Conservation (phyloP, 768 basidiomycete genomes). For the Lactarius vividus region DNA sequence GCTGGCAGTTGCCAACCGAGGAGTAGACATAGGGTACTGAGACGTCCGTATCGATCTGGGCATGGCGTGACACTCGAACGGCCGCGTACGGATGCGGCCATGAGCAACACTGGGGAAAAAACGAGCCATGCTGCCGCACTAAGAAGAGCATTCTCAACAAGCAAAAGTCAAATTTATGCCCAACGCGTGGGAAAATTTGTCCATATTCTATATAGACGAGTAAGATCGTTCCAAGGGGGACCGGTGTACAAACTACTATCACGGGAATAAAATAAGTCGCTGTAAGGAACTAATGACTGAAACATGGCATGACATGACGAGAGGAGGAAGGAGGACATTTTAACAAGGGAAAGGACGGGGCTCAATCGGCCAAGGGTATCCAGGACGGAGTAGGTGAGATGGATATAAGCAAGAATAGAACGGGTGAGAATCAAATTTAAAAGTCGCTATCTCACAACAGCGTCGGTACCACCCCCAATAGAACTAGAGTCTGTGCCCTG, state of each 20-base stretch:
- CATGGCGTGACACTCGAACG: slow-evolving; percentile 91
- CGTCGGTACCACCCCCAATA: slow-evolving; percentile 4
- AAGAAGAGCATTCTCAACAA: slow-evolving; percentile 30
- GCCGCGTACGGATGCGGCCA: slow-evolving; percentile 61
- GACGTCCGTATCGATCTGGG: slow-evolving; percentile 69
- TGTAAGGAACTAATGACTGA: slow-evolving; percentile 8
- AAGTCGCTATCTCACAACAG: slow-evolving; percentile 2
- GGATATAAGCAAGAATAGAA: slow-evolving; percentile 12
- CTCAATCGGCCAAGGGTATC: slow-evolving; percentile 19
- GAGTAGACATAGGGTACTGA: slow-evolving; percentile 70
- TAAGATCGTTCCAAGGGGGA: neutral
- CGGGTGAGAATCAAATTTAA: neutral
- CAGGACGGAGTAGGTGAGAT: slow-evolving; percentile 5
- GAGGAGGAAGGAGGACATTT: neutral
- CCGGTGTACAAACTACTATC: slow-evolving; percentile 20
- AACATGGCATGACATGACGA: slow-evolving; percentile 18
- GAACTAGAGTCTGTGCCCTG: slow-evolving; percentile 78
- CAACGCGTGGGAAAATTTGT: slow-evolving; percentile 1
- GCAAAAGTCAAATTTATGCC: neutral
- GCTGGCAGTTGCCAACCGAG: slow-evolving; percentile 26
- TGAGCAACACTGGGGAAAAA: slow-evolving; percentile 89
- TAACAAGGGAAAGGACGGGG: slow-evolving; percentile 2
- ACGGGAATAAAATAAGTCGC: slow-evolving; percentile 19
- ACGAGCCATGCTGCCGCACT: slow-evolving; percentile 81
- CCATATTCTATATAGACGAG: slow-evolving; percentile 14